Percentiles rank a stretch among this genome's conserved stretches.
phyloP scores from a whole-genome alignment of 129 eudicot species.

The Calendula officinalis region DNA sequence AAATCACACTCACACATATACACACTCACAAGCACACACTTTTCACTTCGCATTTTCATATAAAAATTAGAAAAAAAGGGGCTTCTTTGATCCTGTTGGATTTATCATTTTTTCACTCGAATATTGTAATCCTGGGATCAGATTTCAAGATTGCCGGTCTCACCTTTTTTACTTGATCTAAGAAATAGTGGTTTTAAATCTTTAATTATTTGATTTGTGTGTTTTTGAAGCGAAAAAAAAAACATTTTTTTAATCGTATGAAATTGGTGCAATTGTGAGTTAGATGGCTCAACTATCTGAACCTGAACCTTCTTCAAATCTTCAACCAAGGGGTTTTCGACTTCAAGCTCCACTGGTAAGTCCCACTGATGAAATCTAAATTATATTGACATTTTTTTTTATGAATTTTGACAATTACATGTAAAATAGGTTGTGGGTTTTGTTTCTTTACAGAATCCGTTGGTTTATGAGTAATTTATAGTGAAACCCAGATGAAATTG shows the following conservation, averaged over 20 bases:
- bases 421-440: conserved; percentile 21
- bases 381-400: conserved; percentile 1
- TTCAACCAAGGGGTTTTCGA: conserved; percentile 71
- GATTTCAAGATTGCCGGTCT: conserved; percentile 44
- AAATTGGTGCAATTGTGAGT: conserved; percentile 33
- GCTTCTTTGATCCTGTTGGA: conserved; percentile 33
- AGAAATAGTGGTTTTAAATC: conserved; percentile 21
- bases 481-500: conserved; percentile 21
- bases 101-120: conserved; percentile 20
- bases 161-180: conserved; percentile 43
- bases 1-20: conserved; percentile 10
- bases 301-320: conserved; percentile 57
- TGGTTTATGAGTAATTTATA: conserved; percentile 17
- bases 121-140: conserved; percentile 42
- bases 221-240: conserved; percentile 4
- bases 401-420: conserved; percentile 13
- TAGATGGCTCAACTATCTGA: conserved; percentile 80
- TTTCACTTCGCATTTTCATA: conserved; percentile 15
- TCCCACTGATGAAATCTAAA: conserved; percentile 27
- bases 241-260: conserved; percentile 26
- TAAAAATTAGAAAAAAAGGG: conserved; percentile 31
- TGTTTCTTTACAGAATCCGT: conserved; percentile 13
- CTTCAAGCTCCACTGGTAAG: conserved; percentile 97
- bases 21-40: conserved; percentile 27
- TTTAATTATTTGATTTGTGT: conserved; percentile 20